These are phyloP conservation scores for Citrus glauca DNA, from an alignment of 345 rosid species.

Conservation along the genomic window DNA sequence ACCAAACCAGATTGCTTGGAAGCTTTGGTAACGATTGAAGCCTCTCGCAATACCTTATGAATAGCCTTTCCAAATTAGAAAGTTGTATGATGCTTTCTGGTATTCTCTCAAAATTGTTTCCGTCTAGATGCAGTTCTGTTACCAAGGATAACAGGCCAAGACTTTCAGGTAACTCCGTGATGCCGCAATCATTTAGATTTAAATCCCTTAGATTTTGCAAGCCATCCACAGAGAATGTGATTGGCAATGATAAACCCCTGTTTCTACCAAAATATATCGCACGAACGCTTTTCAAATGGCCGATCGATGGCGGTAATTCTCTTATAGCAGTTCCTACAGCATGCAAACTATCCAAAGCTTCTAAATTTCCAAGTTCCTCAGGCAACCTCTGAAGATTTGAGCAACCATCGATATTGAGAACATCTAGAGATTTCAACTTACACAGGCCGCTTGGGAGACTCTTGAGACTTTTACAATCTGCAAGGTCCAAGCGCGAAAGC, in stretches of 20 bases:
- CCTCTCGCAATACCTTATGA: too few species aligned
- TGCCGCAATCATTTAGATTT: background rate
- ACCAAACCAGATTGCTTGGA: too few species aligned
- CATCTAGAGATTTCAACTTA: constrained; percentile 13
- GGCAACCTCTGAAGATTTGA: background rate
- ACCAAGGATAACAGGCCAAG: background rate
- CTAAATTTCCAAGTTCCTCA: background rate
- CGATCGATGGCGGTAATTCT: background rate
- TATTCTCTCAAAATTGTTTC: too few species aligned
- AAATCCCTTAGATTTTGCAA: background rate
- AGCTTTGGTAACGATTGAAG: too few species aligned
- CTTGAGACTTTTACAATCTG: constrained; percentile 17
- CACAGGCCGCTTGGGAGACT: constrained; percentile 26
- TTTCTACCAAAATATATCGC: too few species aligned
- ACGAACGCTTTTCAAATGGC: too few species aligned
- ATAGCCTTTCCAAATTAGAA: too few species aligned
- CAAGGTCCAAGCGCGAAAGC: constrained; percentile 21
- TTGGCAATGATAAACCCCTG: too few species aligned
- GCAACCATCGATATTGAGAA: background rate
- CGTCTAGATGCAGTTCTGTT: background rate
- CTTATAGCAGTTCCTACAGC: constrained; percentile 16
- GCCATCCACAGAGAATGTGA: background rate
- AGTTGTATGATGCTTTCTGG: too few species aligned
- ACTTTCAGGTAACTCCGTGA: background rate
- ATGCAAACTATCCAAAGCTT: background rate